These are phyloP conservation scores for Alectoria sarmentosa DNA, from an alignment of 495 filamentous ascomycete species.

Conservation along the genomic window DNA sequence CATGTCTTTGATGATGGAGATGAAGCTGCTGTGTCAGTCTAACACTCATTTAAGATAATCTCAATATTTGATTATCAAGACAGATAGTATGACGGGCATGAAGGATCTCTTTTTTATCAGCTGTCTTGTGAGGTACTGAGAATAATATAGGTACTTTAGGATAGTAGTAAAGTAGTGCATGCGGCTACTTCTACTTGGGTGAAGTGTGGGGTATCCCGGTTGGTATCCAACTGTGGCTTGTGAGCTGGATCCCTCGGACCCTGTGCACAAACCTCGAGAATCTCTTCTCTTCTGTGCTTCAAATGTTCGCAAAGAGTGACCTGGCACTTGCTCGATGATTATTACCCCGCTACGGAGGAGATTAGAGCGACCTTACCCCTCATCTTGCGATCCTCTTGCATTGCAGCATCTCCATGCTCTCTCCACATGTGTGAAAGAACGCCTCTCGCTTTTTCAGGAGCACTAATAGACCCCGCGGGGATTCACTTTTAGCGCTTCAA, in stretches of 20 bases:
- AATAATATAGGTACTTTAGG: too few species aligned
- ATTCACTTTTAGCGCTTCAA: conserved; percentile 3
- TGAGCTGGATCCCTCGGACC: not conserved
- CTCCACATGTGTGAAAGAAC: conserved; percentile 10
- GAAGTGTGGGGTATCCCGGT: conserved; percentile 2
- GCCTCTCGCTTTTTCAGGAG: conserved; percentile 16
- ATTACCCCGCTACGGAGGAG: not conserved
- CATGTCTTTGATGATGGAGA: not conserved
- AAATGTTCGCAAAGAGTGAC: too few species aligned
- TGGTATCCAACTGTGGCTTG: not conserved
- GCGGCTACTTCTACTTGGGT: not conserved
- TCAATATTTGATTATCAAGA: too few species aligned
- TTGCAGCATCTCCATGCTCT: conserved; percentile 2
- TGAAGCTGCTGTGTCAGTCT: not conserved
- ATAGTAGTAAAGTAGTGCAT: not conserved
- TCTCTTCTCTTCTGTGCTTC: too few species aligned
- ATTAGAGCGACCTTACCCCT: not conserved
- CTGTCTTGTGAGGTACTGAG: not conserved
- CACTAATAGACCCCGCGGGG: conserved; percentile 12
- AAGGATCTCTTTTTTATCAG: too few species aligned
- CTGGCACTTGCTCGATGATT: not conserved
- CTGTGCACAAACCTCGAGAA: too few species aligned
- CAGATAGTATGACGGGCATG: not conserved
- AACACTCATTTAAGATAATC: too few species aligned
- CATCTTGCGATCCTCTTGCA: not conserved